Conservation (phyloP, 2,329 filamentous ascomycete species). For the Cladosporium phlei region DNA sequence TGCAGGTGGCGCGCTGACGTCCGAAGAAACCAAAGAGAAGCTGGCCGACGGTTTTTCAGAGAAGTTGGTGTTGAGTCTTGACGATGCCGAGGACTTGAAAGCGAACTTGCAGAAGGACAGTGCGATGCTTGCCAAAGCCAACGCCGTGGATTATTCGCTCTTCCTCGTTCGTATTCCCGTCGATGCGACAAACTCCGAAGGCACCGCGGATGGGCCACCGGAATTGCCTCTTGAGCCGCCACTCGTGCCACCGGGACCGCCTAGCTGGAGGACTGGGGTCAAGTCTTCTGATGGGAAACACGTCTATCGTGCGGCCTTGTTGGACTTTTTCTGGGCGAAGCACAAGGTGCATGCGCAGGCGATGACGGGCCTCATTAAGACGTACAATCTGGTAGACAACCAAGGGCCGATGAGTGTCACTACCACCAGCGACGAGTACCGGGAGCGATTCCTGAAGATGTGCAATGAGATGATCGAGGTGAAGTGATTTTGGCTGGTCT, state of each 20-base stretch:
- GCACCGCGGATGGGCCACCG: slow-evolving; percentile 27
- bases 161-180: slow-evolving; percentile 60
- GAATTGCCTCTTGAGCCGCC: slow-evolving; percentile 32
- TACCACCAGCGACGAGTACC: slow-evolving; percentile 63
- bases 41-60: slow-evolving; percentile 65
- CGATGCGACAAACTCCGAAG: slow-evolving; percentile 10
- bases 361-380: slow-evolving; percentile 58
- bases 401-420: slow-evolving; percentile 73
- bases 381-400: slow-evolving; percentile 53
- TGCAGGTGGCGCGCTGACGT: slow-evolving; percentile 57
- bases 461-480: slow-evolving; percentile 43
- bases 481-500: too few relatives aligned
- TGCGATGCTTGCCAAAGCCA: slow-evolving; percentile 54
- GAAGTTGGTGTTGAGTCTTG: slow-evolving; percentile 54
- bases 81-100: slow-evolving; percentile 54
- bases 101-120: slow-evolving; percentile 58
- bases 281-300: slow-evolving; percentile 59
- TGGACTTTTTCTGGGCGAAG: slow-evolving; percentile 78
- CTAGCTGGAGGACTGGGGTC: slow-evolving; percentile 58
- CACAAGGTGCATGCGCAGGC: slow-evolving; percentile 62
- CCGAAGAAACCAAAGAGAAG: slow-evolving; percentile 60
- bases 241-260: slow-evolving; percentile 27
- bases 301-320: slow-evolving; percentile 61
- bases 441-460: slow-evolving; percentile 53
- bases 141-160: slow-evolving; percentile 71